Percentiles rank a stretch among this genome's conserved stretches.
phyloP scores from a whole-genome alignment of 805 yeast species.

The Metschnikowia proteae region DNA sequence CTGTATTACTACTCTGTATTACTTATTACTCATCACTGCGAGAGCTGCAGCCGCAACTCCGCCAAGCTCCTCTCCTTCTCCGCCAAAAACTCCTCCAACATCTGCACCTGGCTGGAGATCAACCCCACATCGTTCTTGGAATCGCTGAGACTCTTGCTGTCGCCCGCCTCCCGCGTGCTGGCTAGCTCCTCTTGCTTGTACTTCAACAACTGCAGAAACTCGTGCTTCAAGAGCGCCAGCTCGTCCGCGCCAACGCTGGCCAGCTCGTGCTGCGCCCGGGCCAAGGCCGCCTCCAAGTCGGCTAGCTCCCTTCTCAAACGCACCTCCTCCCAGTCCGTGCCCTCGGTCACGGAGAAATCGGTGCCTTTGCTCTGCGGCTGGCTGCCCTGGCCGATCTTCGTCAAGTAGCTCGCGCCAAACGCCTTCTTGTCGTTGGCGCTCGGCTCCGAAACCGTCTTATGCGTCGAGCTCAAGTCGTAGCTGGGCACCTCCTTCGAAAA shows the following conservation, averaged over 20 bases:
- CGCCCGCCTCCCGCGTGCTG: slow-evolving; percentile 8
- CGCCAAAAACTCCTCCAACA: slow-evolving; percentile 64
- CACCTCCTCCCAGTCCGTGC: slow-evolving; percentile 93
- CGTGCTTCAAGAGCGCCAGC: slow-evolving; percentile 44
- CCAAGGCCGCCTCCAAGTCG: slow-evolving; percentile 65
- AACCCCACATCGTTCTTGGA: slow-evolving; percentile 60
- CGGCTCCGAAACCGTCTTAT: slow-evolving; percentile 14
- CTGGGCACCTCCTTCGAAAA: slow-evolving; percentile 82
- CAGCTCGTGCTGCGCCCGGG: slow-evolving; percentile 40
- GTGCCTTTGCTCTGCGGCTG: slow-evolving; percentile 48
- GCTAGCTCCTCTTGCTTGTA: slow-evolving; percentile 65
- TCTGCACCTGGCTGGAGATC: slow-evolving; percentile 72
- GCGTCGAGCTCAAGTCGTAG: slow-evolving; percentile 48
- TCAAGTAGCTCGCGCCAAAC: slow-evolving; percentile 54
- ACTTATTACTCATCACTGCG: background rate
- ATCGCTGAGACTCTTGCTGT: slow-evolving; percentile 42
- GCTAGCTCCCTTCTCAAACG: slow-evolving; percentile 74
- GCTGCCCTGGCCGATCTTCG: slow-evolving; percentile 51
- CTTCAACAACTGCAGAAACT: slow-evolving; percentile 75
- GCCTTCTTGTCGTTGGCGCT: slow-evolving; percentile 25
- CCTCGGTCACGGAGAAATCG: slow-evolving; percentile 66
- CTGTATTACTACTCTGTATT: background rate
- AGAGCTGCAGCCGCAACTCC: slow-evolving; percentile 12
- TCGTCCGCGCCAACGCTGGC: slow-evolving; percentile 10
- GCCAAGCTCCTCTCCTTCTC: slow-evolving; percentile 59